Percentiles rank a stretch among this genome's conserved stretches.
phyloP scores from a whole-genome alignment of 2,329 filamentous ascomycete species.

The Pestalotiopsis sp. region DNA sequence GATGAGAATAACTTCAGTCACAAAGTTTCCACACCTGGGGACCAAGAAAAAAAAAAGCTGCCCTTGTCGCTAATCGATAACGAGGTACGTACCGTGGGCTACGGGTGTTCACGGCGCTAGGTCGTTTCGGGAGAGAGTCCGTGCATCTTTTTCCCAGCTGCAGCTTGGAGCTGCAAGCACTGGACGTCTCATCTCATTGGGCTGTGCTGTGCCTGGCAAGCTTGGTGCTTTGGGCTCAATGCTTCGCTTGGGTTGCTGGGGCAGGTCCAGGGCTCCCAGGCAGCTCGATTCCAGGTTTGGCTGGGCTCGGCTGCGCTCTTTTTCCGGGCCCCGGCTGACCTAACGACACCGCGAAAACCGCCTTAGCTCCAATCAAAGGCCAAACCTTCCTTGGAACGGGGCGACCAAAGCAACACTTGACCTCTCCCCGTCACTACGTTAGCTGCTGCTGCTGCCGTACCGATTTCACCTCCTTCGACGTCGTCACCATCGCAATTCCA shows the following conservation, averaged over 20 bases:
- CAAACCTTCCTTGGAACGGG: constrained; percentile 11
- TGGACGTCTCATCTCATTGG: not conserved
- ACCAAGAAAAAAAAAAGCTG: not conserved
- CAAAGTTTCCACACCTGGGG: not conserved
- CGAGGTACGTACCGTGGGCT: not conserved
- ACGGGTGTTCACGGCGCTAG: not conserved
- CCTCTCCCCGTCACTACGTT: constrained; percentile 1
- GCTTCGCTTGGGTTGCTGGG: too few species aligned
- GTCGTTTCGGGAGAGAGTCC: not conserved
- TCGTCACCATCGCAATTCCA: constrained; percentile 6
- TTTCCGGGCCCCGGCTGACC: constrained; percentile 6
- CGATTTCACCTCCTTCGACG: constrained; percentile 8
- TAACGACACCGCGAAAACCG: constrained; percentile 7
- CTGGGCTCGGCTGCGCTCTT: not conserved
- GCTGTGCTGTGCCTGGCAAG: not conserved
- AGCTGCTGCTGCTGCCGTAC: constrained; percentile 9
- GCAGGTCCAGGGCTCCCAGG: not conserved
- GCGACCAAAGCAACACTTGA: constrained; percentile 1
- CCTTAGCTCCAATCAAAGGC: constrained; percentile 12
- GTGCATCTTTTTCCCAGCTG: not conserved
- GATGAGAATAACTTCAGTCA: not conserved
- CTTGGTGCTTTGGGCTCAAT: too few species aligned
- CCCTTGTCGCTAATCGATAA: not conserved
- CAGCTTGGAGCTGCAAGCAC: not conserved
- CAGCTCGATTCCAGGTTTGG: not conserved